A percentile compares a stretch with the other conserved stretches of the same genome.
These are phyloP conservation scores for Aspergillus campestris DNA, from an alignment of 495 filamentous ascomycete species.

Conservation along the genomic window DNA sequence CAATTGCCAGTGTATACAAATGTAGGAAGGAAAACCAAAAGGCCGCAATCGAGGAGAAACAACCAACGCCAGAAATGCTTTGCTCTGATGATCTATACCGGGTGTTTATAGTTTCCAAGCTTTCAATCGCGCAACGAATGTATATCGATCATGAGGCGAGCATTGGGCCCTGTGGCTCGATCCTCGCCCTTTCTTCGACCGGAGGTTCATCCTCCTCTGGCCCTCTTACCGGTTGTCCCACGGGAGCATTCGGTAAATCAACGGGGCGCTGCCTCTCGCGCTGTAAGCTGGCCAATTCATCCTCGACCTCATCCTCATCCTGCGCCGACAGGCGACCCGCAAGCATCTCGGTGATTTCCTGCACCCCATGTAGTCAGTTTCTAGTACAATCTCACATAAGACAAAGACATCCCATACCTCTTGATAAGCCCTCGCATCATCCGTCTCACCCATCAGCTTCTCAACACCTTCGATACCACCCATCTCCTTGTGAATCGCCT, in stretches of 20 bases:
- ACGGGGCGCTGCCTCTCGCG: constrained; percentile 48
- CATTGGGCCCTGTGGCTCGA: constrained; percentile 28
- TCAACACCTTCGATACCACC: constrained; percentile 88
- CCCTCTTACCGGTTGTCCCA: constrained; percentile 22
- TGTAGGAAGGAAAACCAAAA: too few relatives aligned
- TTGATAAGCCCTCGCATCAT: constrained; percentile 83
- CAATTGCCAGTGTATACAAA: too few relatives aligned
- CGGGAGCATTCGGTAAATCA: constrained; percentile 54
- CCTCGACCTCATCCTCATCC: constrained; percentile 96
- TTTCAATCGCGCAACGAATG: too few relatives aligned
- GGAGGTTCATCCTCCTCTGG: background rate
- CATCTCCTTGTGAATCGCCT: constrained; percentile 92
- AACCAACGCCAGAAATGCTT: constrained; percentile 22
- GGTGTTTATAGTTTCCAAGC: too few relatives aligned
- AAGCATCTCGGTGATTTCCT: constrained; percentile 90
- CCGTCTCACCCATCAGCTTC: constrained; percentile 84
- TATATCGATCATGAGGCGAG: background rate
- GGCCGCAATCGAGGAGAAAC: background rate
- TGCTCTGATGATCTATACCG: background rate
- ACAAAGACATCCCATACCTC: constrained; percentile 41
- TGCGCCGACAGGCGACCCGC: constrained; percentile 76
- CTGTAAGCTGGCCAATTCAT: constrained; percentile 78
- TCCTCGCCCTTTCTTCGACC: constrained; percentile 13
- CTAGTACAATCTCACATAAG: background rate
- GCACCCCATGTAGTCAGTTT: constrained; percentile 12